phyloP scores from a whole-genome alignment of 106 monocot species.

The Ottelia alismoides region DNA sequence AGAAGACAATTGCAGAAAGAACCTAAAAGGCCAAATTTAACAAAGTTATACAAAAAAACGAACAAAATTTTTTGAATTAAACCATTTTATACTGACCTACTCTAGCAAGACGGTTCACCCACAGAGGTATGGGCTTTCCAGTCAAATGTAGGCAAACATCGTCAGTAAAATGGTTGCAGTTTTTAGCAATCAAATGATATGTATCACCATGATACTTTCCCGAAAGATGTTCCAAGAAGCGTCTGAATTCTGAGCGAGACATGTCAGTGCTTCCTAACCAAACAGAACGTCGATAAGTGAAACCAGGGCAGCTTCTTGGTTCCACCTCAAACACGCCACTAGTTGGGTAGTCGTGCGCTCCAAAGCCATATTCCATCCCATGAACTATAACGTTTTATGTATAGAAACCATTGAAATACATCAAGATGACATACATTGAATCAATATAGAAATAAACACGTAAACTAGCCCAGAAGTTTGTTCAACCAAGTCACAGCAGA shows the following conservation, averaged over 20 bases:
- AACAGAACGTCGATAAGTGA: slow-evolving; percentile 13
- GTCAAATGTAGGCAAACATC: slow-evolving; percentile 17
- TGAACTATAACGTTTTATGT: slow-evolving; percentile 7
- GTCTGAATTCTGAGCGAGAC: too few relatives aligned
- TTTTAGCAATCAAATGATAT: slow-evolving; percentile 20
- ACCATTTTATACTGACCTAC: too few relatives aligned
- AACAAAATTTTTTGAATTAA: too few relatives aligned
- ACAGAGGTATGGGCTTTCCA: slow-evolving; percentile 20
- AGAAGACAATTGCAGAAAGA: too few relatives aligned
- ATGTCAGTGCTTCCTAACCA: slow-evolving; percentile 15
- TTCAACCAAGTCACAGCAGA: too few relatives aligned
- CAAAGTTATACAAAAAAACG: too few relatives aligned
- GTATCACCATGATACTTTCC: slow-evolving; percentile 17
- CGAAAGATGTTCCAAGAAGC: too few relatives aligned
- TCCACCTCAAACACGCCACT: slow-evolving; percentile 24
- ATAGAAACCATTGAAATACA: not conserved
- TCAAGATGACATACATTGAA: too few relatives aligned
- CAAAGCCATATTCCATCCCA: slow-evolving; percentile 20
- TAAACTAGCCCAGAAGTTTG: too few relatives aligned
- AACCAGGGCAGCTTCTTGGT: slow-evolving; percentile 18
- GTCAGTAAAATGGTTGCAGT: slow-evolving; percentile 26
- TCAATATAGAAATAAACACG: not conserved
- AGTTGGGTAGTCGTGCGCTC: slow-evolving; percentile 15
- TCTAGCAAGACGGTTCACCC: slow-evolving; percentile 24
- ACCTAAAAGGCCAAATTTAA: too few relatives aligned